Evolutionary conservation across 2,329 filamentous ascomycete genomes (phyloP).

Genomic region (Hypoxylon rubiginosum): DNA sequence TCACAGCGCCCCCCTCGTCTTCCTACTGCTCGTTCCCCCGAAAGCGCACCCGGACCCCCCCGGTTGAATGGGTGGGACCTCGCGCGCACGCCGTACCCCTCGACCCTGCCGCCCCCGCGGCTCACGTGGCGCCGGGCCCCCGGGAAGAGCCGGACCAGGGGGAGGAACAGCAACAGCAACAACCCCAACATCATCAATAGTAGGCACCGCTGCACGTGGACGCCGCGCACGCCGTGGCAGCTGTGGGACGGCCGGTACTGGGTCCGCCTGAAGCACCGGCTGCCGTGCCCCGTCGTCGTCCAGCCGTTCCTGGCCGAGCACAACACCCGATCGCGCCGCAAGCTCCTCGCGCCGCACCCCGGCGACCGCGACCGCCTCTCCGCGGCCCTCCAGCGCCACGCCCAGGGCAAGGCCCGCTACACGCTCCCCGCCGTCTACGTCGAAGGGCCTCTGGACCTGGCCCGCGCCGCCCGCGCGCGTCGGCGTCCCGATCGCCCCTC

Average conservation of each 20-base stretch:
- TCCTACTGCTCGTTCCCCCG: neutral
- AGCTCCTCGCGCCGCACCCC: conserved; percentile 55
- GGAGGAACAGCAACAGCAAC: too few relatives aligned
- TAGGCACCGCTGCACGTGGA: conserved; percentile 40
- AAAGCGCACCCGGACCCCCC: neutral
- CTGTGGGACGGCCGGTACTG: conserved; percentile 75
- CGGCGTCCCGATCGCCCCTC: conserved; percentile 18
- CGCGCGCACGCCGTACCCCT: conserved; percentile 61
- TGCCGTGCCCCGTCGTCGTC: conserved; percentile 59
- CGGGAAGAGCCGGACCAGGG: too few relatives aligned
- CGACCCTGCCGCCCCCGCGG: conserved; percentile 54
- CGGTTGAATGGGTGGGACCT: conserved; percentile 60
- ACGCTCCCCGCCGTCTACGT: conserved; percentile 69
- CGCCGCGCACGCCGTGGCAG: conserved; percentile 52
- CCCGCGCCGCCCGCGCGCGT: conserved; percentile 11
- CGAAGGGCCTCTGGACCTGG: conserved; percentile 53
- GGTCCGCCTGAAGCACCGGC: conserved; percentile 63
- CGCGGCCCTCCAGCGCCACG: conserved; percentile 61
- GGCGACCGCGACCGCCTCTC: conserved; percentile 56
- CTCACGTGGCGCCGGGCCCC: conserved; percentile 34
- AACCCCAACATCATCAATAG: too few relatives aligned
- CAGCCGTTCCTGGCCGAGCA: conserved; percentile 61
- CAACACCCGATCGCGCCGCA: conserved; percentile 64
- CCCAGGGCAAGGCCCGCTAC: conserved; percentile 68
- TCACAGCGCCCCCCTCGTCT: neutral